A percentile compares a stretch with the other conserved stretches of the same genome.
Evolutionary conservation across 1,284 basidiomycete species (phyloP).

Genomic region (Boletus semigastroideus): DNA sequence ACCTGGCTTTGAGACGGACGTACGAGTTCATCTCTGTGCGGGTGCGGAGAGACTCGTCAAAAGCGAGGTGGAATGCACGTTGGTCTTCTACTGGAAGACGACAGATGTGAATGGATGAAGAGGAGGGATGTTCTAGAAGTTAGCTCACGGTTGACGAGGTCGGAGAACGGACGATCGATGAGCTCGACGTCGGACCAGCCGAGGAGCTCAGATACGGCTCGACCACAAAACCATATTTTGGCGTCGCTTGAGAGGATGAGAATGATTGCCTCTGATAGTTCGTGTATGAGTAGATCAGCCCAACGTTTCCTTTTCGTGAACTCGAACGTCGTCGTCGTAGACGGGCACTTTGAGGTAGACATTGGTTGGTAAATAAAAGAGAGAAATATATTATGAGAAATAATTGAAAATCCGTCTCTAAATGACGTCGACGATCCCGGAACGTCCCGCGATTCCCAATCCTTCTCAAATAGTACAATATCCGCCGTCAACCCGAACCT

Average conservation of each 20-base stretch:
- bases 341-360: conserved; percentile 16
- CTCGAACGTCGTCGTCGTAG: conserved; percentile 50
- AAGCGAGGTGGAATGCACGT: conserved; percentile 52
- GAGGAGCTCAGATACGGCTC: conserved; percentile 66
- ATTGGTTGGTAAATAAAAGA: conserved; percentile 11
- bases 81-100: conserved; percentile 57
- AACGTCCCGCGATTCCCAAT: conserved; percentile 7
- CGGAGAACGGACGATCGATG: conserved; percentile 61
- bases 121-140: background rate
- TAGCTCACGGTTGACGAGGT: conserved; percentile 62
- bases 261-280: conserved; percentile 71
- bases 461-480: conserved; percentile 64
- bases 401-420: background rate
- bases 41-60: conserved; percentile 52
- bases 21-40: conserved; percentile 57
- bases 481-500: conserved; percentile 85
- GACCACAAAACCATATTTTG: conserved; percentile 69
- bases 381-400: background rate
- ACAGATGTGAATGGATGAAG: conserved; percentile 1
- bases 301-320: conserved; percentile 85
- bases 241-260: conserved; percentile 63
- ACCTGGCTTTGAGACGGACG: conserved; percentile 53
- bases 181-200: conserved; percentile 77
- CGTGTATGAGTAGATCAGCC: conserved; percentile 78
- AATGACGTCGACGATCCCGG: conserved; percentile 28